Percentiles rank a stretch among this genome's conserved stretches.
These are phyloP conservation scores for Herpetomonas samuelpessoai DNA, from an alignment of 208 protist species.

Conservation along the genomic window DNA sequence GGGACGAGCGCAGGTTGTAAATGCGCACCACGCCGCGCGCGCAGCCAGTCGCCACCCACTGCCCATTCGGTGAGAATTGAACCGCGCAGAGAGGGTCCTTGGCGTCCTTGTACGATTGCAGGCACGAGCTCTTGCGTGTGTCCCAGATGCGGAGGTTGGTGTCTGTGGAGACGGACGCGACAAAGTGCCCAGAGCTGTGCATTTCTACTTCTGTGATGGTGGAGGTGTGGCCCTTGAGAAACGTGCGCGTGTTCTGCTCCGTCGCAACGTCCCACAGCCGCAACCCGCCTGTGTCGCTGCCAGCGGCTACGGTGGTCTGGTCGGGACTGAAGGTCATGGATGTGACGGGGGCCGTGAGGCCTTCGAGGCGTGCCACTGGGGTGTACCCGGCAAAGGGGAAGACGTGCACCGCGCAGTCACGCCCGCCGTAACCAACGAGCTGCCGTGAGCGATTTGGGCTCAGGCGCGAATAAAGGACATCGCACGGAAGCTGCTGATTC, in stretches of 20 bases:
- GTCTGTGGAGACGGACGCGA: constrained; percentile 71
- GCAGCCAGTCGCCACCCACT: constrained; percentile 70
- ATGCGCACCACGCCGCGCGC: constrained; percentile 67
- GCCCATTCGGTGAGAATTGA: constrained; percentile 69
- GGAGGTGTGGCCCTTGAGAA: constrained; percentile 55
- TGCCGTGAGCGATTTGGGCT: constrained; percentile 51
- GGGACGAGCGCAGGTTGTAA: constrained; percentile 61
- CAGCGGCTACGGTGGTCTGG: constrained; percentile 50
- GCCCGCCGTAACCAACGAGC: constrained; percentile 64
- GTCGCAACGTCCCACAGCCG: constrained; percentile 67
- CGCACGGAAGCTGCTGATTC: constrained; percentile 56
- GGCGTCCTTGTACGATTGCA: constrained; percentile 74
- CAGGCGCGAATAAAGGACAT: constrained; percentile 52
- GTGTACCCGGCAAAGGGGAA: constrained; percentile 62
- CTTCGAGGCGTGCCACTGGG: constrained; percentile 49
- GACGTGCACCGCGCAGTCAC: constrained; percentile 53
- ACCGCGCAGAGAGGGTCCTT: constrained; percentile 53
- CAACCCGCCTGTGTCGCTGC: constrained; percentile 56
- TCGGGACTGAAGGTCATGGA: constrained; percentile 62
- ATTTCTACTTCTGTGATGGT: constrained; percentile 65
- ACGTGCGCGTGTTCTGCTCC: constrained; percentile 52
- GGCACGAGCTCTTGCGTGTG: constrained; percentile 60
- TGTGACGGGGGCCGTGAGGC: constrained; percentile 46
- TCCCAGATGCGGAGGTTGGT: constrained; percentile 84
- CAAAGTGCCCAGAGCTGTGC: constrained; percentile 59